phyloP scores from a whole-genome alignment of 441 rosid species.

The Theobroma grandiflorum region DNA sequence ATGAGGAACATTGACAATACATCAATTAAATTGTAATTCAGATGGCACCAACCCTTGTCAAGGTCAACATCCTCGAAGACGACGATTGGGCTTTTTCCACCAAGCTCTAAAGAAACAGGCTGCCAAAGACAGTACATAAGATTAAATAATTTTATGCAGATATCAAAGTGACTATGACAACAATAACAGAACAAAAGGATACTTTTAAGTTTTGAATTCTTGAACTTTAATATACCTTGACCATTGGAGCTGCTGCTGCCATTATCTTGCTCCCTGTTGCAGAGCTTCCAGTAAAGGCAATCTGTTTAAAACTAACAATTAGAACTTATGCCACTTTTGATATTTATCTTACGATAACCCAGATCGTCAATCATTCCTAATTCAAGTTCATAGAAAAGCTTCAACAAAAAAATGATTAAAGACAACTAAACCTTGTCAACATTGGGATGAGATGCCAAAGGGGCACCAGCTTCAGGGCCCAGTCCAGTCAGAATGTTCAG shows the following conservation, averaged over 20 bases:
- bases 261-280: constrained; percentile 88
- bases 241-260: constrained; percentile 85
- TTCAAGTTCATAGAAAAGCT: constrained; percentile 32
- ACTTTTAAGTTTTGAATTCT: background rate
- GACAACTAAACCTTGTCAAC: constrained; percentile 84
- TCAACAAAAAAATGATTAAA: constrained; percentile 17
- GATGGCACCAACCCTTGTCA: constrained; percentile 72
- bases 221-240: constrained; percentile 64
- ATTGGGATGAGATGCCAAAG: constrained; percentile 88
- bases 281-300: constrained; percentile 97
- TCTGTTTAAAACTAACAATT: constrained; percentile 49
- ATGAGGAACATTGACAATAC: constrained; percentile 4
- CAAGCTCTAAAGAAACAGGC: constrained; percentile 98
- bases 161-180: background rate
- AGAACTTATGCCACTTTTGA: constrained; percentile 20
- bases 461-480: constrained; percentile 98
- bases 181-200: constrained; percentile 28
- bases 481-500: constrained; percentile 91
- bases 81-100: constrained; percentile 95
- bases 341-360: constrained; percentile 9
- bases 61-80: constrained; percentile 95
- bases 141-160: constrained; percentile 17
- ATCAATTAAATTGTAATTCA: constrained; percentile 19
- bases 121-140: constrained; percentile 43
- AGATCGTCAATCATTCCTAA: constrained; percentile 5